phyloP scores from a whole-genome alignment of 2,329 filamentous ascomycete genomes.

The Aspergillus caelatus region DNA sequence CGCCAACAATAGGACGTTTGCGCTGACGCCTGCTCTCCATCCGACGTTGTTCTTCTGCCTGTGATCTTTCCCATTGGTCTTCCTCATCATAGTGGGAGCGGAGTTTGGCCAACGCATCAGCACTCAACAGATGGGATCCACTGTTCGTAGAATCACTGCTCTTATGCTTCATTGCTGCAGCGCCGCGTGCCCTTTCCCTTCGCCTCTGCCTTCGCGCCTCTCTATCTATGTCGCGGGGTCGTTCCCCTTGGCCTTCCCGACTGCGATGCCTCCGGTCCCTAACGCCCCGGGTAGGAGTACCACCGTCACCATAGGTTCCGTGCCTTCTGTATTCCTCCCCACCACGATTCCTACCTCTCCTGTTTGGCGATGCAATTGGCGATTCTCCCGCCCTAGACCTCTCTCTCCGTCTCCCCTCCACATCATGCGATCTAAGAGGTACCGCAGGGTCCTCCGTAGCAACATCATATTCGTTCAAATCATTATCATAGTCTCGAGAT shows the following conservation, averaged over 20 bases:
- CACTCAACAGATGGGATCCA: conserved; percentile 47
- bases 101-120: conserved; percentile 66
- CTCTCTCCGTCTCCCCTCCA: conserved; percentile 24
- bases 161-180: conserved; percentile 38
- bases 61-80: conserved; percentile 48
- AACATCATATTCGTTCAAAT: conserved; percentile 21
- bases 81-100: conserved; percentile 64
- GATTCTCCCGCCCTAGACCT: conserved; percentile 39
- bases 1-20: conserved; percentile 29
- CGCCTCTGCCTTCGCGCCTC: conserved; percentile 31
- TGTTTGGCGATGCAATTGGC: conserved; percentile 40
- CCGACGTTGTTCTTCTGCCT: conserved; percentile 32
- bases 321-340: conserved; percentile 35
- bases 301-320: conserved; percentile 31
- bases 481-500: conserved; percentile 13
- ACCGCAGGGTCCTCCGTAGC: conserved; percentile 14
- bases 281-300: conserved; percentile 25
- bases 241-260: conserved; percentile 20
- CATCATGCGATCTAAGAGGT: conserved; percentile 10
- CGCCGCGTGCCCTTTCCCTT: conserved; percentile 23
- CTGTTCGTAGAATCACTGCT: conserved; percentile 48
- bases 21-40: conserved; percentile 29
- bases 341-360: conserved; percentile 35
- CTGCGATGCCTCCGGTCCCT: conserved; percentile 15
- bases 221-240: conserved; percentile 23